Evolutionary conservation across 225 moss, liverwort and hornwort genomes (phyloP), one percentile per base, ranked within the genome.

Genomic region (Physcomitrellopsis africana): DNA sequence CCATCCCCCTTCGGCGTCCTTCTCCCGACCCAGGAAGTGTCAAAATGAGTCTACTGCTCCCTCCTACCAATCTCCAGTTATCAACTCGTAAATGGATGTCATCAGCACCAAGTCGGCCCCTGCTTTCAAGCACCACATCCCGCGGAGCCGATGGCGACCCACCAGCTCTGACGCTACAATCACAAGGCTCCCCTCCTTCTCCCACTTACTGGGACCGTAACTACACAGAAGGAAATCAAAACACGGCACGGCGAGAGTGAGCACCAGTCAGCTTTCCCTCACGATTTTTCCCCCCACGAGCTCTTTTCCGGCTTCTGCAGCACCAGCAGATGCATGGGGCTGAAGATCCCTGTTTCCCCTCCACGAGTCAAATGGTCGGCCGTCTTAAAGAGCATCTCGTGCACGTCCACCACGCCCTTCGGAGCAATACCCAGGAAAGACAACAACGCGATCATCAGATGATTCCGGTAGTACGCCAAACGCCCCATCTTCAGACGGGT

Each of bases 351-450:
- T 10, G 87, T 90, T 74, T 90, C 90, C 23, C 90, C 90, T 17
- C 90, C 90, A 63, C 80, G 77, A 11, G 87, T 85, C 11, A 90
- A 79, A 69, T 84, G 84, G 52, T 78, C 76, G 27, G 90, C 90
- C 26, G 90, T 90, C 77, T 37, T 37, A 7, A 37, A 37, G 7
- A 37, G 32, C 32, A 37, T 37, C 32, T 37, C 32, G 32, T 37
- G 90, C 72, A 90, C 90, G 68, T 90, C 87, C 9, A 87, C 87
- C 9, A 90, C 90, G 13, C 90, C 90, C 72, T 90, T 87, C 0
- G 90, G 90, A 8, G 90, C 87, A 80, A 90, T 87, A 73, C 90
- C 90, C 76, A 90, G 63, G 68, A 90, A 85, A 16, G 90, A 85
- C 43, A 90, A 65, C 63, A 87, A 76, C 10, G 90, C 85, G 67